phyloP scores from a whole-genome alignment of 495 filamentous ascomycete genomes.

The Penicillium herquei region DNA sequence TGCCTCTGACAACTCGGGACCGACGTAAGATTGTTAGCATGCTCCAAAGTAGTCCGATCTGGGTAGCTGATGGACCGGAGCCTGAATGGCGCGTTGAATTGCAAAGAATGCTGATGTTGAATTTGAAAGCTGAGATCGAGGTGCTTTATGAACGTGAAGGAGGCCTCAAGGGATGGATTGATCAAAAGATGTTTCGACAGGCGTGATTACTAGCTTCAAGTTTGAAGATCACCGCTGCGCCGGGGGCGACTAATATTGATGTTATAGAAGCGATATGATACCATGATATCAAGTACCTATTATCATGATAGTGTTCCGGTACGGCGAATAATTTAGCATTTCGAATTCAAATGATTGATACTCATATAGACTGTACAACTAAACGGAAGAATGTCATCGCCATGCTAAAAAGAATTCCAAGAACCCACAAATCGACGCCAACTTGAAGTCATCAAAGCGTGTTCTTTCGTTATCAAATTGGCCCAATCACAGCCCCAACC shows the following conservation, averaged over 20 bases:
- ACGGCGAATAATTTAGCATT: too few relatives aligned
- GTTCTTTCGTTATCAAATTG: constrained; percentile 3
- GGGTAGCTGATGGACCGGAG: constrained; percentile 48
- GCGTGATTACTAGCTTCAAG: constrained; percentile 4
- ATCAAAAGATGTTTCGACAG: constrained; percentile 40
- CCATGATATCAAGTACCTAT: too few relatives aligned
- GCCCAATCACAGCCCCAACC: constrained; percentile 49
- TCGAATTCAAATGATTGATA: not conserved
- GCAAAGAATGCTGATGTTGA: constrained; percentile 83
- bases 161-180: constrained; percentile 65
- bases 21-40: constrained; percentile 64
- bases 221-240: not conserved
- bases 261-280: too few relatives aligned
- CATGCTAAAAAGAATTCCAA: constrained; percentile 20
- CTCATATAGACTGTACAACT: constrained; percentile 17
- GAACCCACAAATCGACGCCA: constrained; percentile 16
- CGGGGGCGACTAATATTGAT: too few relatives aligned
- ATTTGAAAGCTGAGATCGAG: constrained; percentile 89
- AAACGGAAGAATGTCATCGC: constrained; percentile 6
- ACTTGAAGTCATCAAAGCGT: constrained; percentile 17
- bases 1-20: constrained; percentile 62
- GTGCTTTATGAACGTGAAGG: constrained; percentile 61
- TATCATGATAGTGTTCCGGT: too few relatives aligned
- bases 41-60: constrained; percentile 54
- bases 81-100: constrained; percentile 62